Evolutionary conservation across 371 early-diverging fungal species (phyloP), one percentile per base, ranked within the genome.

Genomic region (Conidiobolus incongruus): DNA sequence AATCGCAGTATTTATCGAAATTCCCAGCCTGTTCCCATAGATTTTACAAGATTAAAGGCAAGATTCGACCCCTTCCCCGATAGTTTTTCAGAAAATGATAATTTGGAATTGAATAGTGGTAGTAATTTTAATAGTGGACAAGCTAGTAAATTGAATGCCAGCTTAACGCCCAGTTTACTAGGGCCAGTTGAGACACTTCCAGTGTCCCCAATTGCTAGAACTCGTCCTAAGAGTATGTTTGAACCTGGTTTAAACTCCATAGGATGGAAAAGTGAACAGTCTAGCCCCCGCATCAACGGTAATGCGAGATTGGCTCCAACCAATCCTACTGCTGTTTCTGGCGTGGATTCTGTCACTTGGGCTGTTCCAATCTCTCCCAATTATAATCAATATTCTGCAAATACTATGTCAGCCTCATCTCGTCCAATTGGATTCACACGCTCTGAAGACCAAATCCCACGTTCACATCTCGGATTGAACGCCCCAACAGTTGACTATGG

Each of bases 221-320:
- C 29, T 16, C 41, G 41, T 17, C 41, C 41, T 11, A 41, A 41
- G 17, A 28, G 29, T n/a, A 41, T 41, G 41, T 41, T 15, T 19
- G 41, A 41, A 20, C 41, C 41, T 15, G 30, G 29, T 19, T 10
- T 28, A 15, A 7, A 28, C 6, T 15, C 4, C 15, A 10, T 11
- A 15, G n/a, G 7, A 11, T 41, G 41, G 41, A 12, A 29, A 8
- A 10, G 13, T 12, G 41, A 41, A 30, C 29, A 41, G 17, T 8
- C 11, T 28, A 31, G 12, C 21, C n/a, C 41, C 26, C 13, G 17
- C 30, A 30, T 31, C 26, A 15, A 19, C 12, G n/a, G n/a, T n/a
- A n/a, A n/a, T n/a, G n/a, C n/a, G n/a, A n/a, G n/a, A n/a, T n/a
- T n/a, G n/a, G n/a, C n/a, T n/a, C n/a, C n/a, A n/a, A n/a, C n/a